phyloP scores from a whole-genome alignment of 257 asterid species.

The Fraxinus americana region DNA sequence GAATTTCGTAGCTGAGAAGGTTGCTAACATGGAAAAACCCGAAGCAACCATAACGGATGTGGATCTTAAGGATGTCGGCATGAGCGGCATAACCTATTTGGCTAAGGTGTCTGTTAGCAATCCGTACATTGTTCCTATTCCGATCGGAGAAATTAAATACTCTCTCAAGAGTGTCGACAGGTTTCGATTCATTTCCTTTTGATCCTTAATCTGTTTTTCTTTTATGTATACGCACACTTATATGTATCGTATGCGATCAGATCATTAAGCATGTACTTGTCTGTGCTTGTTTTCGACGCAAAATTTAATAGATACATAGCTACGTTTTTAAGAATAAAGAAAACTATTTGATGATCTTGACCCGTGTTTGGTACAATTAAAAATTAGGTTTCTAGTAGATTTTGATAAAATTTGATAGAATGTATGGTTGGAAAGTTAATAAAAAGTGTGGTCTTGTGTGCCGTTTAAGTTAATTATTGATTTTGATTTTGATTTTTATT shows the following conservation, averaged over 20 bases:
- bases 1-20: constrained; percentile 51
- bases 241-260: not conserved
- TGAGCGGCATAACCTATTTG: constrained; percentile 54
- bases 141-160: constrained; percentile 68
- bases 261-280: not conserved
- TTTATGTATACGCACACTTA: not conserved
- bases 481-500: too few relatives aligned
- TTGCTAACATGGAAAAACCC: constrained; percentile 56
- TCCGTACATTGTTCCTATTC: constrained; percentile 59
- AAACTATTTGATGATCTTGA: too few relatives aligned
- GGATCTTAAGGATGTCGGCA: constrained; percentile 59
- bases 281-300: not conserved
- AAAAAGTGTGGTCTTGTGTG: too few relatives aligned
- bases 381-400: too few relatives aligned
- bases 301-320: too few relatives aligned
- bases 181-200: constrained; percentile 22
- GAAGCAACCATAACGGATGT: constrained; percentile 71
- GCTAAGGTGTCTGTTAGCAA: constrained; percentile 59
- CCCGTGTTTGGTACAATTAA: too few relatives aligned
- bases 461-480: too few relatives aligned
- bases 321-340: too few relatives aligned
- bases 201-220: not conserved
- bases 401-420: too few relatives aligned
- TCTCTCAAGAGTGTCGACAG: constrained; percentile 59
- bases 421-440: too few relatives aligned